These are phyloP conservation scores for Magnolia officinalis DNA, from an alignment of 164 flowering plant species.

Conservation along the genomic window DNA sequence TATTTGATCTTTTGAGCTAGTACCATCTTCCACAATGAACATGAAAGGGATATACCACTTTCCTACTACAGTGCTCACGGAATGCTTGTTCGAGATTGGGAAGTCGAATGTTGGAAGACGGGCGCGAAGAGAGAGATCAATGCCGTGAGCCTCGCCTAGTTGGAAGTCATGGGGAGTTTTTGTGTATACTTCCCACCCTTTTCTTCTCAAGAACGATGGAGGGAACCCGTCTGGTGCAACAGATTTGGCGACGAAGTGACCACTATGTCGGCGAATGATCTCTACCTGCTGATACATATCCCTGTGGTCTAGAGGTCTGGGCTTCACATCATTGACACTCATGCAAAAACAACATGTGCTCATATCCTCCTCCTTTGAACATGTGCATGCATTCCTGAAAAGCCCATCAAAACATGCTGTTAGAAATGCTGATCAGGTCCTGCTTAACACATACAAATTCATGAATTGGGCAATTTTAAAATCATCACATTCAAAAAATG, in stretches of 20 bases:
- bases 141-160: constrained; percentile 1
- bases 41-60: constrained; percentile 19
- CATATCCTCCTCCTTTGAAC: constrained; percentile 40
- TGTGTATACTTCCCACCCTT: constrained; percentile 6
- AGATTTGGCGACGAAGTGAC: constrained; percentile 17
- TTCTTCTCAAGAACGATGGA: constrained; percentile 13
- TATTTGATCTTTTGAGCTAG: constrained; percentile 30
- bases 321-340: constrained; percentile 24
- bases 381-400: constrained; percentile 28
- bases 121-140: constrained; percentile 6
- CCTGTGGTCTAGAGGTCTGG: constrained; percentile 33
- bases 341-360: constrained; percentile 29
- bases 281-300: constrained; percentile 37
- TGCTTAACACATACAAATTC: constrained; percentile 13
- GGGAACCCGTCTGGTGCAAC: constrained; percentile 15
- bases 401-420: not conserved
- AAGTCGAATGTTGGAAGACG: constrained; percentile 1
- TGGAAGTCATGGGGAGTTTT: not conserved
- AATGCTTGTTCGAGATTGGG: not conserved
- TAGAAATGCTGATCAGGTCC: constrained; percentile 32
- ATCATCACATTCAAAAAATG: not conserved
- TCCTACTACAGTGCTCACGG: not conserved
- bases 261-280: constrained; percentile 8
- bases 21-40: constrained; percentile 12
- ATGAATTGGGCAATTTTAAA: not conserved